Base-by-base conservation (phyloP, 2,329 filamentous ascomycete genomes). In the Hypoxylon sp. region DNA sequence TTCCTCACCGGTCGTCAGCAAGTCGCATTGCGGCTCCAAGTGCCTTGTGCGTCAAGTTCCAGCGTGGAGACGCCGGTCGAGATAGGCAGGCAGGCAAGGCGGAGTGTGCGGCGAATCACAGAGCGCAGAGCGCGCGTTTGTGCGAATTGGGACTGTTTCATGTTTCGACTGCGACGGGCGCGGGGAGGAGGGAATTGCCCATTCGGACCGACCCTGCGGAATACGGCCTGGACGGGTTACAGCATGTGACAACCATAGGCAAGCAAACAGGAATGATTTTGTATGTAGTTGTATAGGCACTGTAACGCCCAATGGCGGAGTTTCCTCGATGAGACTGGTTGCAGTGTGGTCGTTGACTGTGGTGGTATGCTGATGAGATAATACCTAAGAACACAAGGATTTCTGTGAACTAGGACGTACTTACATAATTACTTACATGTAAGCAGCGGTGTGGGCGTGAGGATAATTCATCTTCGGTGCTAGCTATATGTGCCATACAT, bases 171-270 rank as follows among this genome's bases (percentile, higher is more conserved):
- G 43, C 30, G 43, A 46, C 25, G 28, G 52, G 14, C 13, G 43
- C 23, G 19, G 19, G 43, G 55, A 5, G 23, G 23, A 23, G 32
- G 55, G 30, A 19, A 46, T 19, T 10, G n/a, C 41, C 55, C 19
- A 58, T 36, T 58, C 55, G 55, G 55, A 28, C 55, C 55, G 55
- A 58, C 43, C 19, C 14, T 21, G 38, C 38, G 21, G 52, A 38
- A 19, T 32, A 51, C 28, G 25, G 23, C 14, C 23, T 51, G 5
- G 23, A 62, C 63, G 60, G 67, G 63, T 64, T 67, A 61, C 67
- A 53, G 34, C 67, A 69, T 69, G 67, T 69, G 67, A 69, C 63
- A 57, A 34, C 57, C 46, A 59, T 41, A 34, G 28, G 49, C 52
- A 50, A 48, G 19, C 50, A 53, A 28, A 28, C 25, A 28, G 25